Conservation (phyloP, 73 alveolate genomes). For the Symbiodinium natans region DNA sequence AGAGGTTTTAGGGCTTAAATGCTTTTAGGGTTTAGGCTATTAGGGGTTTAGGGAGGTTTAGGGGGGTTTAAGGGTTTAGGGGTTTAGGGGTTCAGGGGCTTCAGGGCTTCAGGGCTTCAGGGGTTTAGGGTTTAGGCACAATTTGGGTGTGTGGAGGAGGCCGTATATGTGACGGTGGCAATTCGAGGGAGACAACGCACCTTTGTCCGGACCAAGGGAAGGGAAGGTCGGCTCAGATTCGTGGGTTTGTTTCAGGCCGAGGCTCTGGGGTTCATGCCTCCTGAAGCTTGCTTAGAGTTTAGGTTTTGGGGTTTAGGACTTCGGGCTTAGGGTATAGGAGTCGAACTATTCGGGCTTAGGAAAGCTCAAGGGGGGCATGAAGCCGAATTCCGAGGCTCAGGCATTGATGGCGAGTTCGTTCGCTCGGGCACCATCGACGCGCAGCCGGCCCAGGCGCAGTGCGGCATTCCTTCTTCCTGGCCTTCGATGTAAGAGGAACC, state of each 20-base stretch:
- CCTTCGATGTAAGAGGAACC: too few species aligned
- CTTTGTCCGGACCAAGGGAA: background rate
- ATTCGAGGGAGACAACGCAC: background rate
- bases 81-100: background rate
- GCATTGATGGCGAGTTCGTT: conserved; percentile 23
- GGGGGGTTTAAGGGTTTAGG: background rate
- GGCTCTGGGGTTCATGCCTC: too few species aligned
- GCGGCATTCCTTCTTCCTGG: too few species aligned
- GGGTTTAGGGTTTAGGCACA: background rate
- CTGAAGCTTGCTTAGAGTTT: too few species aligned
- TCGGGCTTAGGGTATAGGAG: too few species aligned
- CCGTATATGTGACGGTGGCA: background rate
- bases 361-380: too few species aligned
- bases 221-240: too few species aligned
- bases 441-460: background rate
- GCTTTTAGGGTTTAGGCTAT: background rate
- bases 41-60: background rate
- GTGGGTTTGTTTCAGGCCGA: too few species aligned
- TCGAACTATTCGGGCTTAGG: too few species aligned
- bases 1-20: too few species aligned
- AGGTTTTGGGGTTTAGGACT: too few species aligned
- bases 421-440: conserved; percentile 40
- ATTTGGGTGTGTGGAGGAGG: background rate
- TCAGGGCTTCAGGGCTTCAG: background rate
- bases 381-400: background rate